Base-by-base conservation (phyloP, 331 rosid genomes). In the Cydonia oblonga region DNA sequence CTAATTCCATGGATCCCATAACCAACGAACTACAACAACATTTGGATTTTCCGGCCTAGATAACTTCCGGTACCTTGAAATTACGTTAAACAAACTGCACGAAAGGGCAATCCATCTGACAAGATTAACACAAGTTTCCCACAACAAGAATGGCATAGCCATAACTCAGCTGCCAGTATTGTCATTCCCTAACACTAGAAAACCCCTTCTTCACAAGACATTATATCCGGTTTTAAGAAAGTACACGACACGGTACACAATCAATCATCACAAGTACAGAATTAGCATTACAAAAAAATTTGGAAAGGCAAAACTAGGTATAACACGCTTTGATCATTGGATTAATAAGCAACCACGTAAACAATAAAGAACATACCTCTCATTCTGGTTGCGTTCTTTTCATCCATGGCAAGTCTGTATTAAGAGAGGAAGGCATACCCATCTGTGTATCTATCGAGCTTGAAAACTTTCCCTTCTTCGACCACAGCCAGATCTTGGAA, bases 401-500 rank as follows among this genome's bases (percentile, higher is more conserved):
- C 96, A 81, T 89, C 90, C 95, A 80, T 32, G 90, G 91, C 80
- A 89, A 81, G 19, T 91, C 96, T 49, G 46, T 58, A 30, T 82
- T 82, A 49, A 87, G 90, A 80, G 86, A 88, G 72, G 90, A 81
- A 81, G 90, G 91, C 86, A 89, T 80, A 54, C 88, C 90, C 58
- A 75, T 66, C 49, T 88, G 90, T 72, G 85, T 67, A 51, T 85
- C 96, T 7, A 83, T 78, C 68, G 98, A 86, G 66, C 81, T 77
- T 6, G 87, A 78, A 70, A 76, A 89, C 75, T 80, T 93, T 4
- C 96, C 97, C 78, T 91, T 93, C 80, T 90, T 91, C 11, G 92
- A 86, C 98, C 98, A 93, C 51, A 84, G 85, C 98, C 98, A 93
- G 86, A 93, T 93, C 85, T 93, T 93, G 22, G 98, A 93, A 76